Base-by-base conservation (phyloP, 192 early-diverging fungal genomes). In the Borealophlyctis nickersoniae region DNA sequence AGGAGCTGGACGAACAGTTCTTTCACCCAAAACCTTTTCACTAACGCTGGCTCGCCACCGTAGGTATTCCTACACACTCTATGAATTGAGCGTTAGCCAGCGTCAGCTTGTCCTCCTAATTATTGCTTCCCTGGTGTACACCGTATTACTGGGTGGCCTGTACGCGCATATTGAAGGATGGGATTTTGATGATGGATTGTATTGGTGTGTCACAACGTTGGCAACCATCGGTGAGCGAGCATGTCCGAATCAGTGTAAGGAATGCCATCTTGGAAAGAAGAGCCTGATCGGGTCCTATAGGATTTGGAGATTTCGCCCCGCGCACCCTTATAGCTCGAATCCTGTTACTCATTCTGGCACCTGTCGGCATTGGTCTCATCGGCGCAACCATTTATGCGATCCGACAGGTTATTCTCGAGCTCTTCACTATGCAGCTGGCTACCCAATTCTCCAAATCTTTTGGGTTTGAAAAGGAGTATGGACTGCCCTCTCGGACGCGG, bases 271-370 rank as follows among this genome's bases (percentile, higher is more conserved):
- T n/a, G n/a, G n/a, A n/a, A n/a, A n/a, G n/a, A n/a, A n/a, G n/a
- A n/a, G n/a, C n/a, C n/a, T n/a, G n/a, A n/a, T n/a, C n/a, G n/a
- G n/a, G n/a, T n/a, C n/a, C n/a, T n/a, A n/a, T n/a, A n/a, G 78
- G 81, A 5, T 82, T 82, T 61, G 81, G 81, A 11, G 81, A 82
- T 56, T 34, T 77, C 16, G 19, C 39, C 0, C 81, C 81, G 2
- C 53, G 49, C 49, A 78, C 69, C 26, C 19, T 59, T 4, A 9
- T 35, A 0, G 81, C 77, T 14, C 72, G 67, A 39, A 2, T 66
- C 4, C 3, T 71, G 1, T 51, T 82, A 2, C 70, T 70, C 11
- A 9, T 51, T 26, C 32, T 71, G 23, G 61, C 78, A 5, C 49
- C 62, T n/a, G 49, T 70, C 31, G 81, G 81, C 5, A 68, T 82